Evolutionary conservation across 805 yeast species (phyloP).

Genomic region (Wickerhamiella qilinensis): DNA sequence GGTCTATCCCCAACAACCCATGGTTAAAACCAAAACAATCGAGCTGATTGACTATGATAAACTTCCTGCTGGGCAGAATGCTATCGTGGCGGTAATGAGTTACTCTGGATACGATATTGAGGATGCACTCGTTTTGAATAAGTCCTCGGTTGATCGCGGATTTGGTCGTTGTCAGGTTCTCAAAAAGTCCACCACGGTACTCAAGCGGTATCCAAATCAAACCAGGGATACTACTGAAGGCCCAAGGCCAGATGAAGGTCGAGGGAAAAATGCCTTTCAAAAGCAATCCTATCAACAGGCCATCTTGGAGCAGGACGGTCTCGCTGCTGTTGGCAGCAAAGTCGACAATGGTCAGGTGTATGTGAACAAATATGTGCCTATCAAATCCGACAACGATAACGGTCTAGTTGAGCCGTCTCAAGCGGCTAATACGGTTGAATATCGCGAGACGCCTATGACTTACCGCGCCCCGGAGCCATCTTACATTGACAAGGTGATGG

Average conservation of each 20-base stretch:
- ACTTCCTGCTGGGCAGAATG: slow-evolving; percentile 97
- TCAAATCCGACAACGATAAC: slow-evolving; percentile 56
- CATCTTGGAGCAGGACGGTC: slow-evolving; percentile 83
- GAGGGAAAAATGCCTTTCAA: slow-evolving; percentile 3
- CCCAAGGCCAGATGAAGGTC: slow-evolving; percentile 50
- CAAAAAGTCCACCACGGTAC: slow-evolving; percentile 73
- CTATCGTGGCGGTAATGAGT: slow-evolving; percentile 97
- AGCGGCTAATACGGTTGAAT: slow-evolving; percentile 33
- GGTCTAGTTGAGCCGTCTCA: slow-evolving; percentile 18
- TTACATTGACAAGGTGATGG: slow-evolving; percentile 92
- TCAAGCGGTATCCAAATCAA: slow-evolving; percentile 87
- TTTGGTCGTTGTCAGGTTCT: slow-evolving; percentile 96
- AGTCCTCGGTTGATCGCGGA: slow-evolving; percentile 87
- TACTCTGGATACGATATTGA: slow-evolving; percentile 98
- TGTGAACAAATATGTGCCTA: slow-evolving; percentile 82
- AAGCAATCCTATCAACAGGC: slow-evolving; percentile 70
- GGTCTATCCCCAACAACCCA: slow-evolving; percentile 99
- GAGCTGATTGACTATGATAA: slow-evolving; percentile 92
- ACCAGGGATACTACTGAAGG: slow-evolving; percentile 85
- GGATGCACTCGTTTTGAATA: slow-evolving; percentile 91
- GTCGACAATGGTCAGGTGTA: slow-evolving; percentile 88
- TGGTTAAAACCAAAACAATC: slow-evolving; percentile 95
- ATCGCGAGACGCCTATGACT: slow-evolving; percentile 77
- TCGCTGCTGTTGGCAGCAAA: slow-evolving; percentile 88
- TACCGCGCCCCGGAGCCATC: slow-evolving; percentile 94